Percentiles rank a stretch among this genome's conserved stretches.
phyloP scores from a whole-genome alignment of 2,329 filamentous ascomycete species.

The Calonectria pauciramosa region DNA sequence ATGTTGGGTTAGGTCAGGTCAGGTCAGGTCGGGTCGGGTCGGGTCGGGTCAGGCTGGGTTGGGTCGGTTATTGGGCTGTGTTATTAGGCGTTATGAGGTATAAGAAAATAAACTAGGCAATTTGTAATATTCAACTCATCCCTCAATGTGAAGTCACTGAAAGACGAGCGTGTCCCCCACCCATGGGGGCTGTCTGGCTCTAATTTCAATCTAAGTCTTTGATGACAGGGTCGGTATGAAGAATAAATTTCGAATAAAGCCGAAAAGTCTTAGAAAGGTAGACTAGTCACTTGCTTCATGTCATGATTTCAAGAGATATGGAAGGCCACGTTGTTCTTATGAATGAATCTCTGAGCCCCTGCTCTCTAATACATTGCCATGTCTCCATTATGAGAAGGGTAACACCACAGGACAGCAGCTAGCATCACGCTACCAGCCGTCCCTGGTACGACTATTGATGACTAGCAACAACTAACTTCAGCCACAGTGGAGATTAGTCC shows the following conservation, averaged over 20 bases:
- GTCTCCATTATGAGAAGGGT: background rate
- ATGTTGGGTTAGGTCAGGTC: too few species aligned
- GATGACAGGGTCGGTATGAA: background rate
- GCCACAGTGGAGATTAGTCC: background rate
- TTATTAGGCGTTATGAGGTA: too few species aligned
- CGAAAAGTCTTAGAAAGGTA: background rate
- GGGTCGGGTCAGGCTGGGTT: too few species aligned
- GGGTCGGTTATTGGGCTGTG: too few species aligned
- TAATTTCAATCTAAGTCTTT: background rate
- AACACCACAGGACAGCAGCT: background rate
- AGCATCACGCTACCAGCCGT: background rate
- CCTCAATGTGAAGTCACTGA: too few species aligned
- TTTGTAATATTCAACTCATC: too few species aligned
- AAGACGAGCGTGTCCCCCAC: too few species aligned
- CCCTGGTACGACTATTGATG: background rate
- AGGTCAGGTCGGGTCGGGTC: too few species aligned
- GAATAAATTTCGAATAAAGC: background rate
- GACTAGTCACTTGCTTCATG: background rate
- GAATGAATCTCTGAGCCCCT: too few species aligned
- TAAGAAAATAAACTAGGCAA: too few species aligned
- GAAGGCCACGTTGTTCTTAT: background rate
- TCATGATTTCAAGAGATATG: background rate
- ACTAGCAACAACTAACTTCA: background rate
- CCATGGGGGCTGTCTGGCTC: too few species aligned
- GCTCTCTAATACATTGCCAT: background rate